Percentiles rank a stretch among this genome's conserved stretches.
phyloP scores from a whole-genome alignment of 805 yeast genomes.

The Cyberlindnera veronae region DNA sequence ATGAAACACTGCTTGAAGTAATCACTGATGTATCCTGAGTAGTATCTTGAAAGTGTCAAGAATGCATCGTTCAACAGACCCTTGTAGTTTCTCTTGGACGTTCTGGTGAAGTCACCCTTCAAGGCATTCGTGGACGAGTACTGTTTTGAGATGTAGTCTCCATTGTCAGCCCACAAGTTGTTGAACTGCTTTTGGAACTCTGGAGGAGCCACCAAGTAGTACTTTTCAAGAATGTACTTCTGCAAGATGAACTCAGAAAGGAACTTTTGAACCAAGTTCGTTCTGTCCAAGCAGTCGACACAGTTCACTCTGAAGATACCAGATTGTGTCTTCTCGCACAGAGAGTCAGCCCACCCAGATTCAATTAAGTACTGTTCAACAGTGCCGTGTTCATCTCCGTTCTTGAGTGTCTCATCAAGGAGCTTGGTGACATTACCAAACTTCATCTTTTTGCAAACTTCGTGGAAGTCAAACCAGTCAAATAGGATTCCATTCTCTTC shows the following conservation, averaged over 20 bases:
- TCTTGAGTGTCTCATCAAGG: conserved; percentile 25
- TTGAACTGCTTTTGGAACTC: conserved; percentile 29
- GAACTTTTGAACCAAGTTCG: conserved; percentile 48
- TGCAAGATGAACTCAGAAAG: conserved; percentile 30
- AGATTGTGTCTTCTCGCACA: conserved; percentile 34
- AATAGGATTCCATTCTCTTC: conserved; percentile 35
- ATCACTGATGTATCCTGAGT: conserved; percentile 42
- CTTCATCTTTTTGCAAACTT: conserved; percentile 42
- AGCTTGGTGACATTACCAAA: conserved; percentile 35
- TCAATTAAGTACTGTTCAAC: conserved; percentile 18
- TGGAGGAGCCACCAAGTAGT: conserved; percentile 3
- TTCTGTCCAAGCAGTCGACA: conserved; percentile 62
- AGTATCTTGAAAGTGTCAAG: conserved; percentile 40
- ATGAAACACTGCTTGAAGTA: conserved; percentile 41
- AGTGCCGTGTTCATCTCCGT: conserved; percentile 8
- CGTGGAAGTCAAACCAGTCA: conserved; percentile 64
- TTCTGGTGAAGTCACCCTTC: conserved; percentile 45
- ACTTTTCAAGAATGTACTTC: conserved; percentile 25
- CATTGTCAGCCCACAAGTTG: conserved; percentile 63
- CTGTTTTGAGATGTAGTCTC: conserved; percentile 61
- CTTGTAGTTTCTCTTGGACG: conserved; percentile 37
- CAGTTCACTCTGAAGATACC: conserved; percentile 61
- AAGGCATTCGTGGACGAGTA: conserved; percentile 58
- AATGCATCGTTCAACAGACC: conserved; percentile 43
- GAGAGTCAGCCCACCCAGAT: conserved; percentile 33